Conservation (phyloP, 2,329 filamentous ascomycete genomes). For the Alternaria triticina region DNA sequence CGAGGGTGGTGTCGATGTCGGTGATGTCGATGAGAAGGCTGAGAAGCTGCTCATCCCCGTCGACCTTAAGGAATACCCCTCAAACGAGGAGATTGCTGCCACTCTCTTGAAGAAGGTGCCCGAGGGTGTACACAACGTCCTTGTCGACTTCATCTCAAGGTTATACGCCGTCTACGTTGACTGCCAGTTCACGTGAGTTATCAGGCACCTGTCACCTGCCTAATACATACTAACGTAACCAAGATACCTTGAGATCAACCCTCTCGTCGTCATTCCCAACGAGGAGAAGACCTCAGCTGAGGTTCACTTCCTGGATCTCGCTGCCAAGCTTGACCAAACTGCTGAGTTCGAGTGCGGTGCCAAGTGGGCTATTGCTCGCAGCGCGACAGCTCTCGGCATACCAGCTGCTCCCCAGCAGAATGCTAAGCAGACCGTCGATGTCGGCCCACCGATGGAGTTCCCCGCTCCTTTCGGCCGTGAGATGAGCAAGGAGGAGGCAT, state of each 20-base stretch:
- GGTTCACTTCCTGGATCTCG: conserved; percentile 97
- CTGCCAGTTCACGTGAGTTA: conserved; percentile 86
- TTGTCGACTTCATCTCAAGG: conserved; percentile 98
- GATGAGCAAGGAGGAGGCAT: conserved; percentile 97
- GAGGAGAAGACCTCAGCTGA: conserved; percentile 87
- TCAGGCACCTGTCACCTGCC: background rate
- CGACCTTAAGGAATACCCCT: conserved; percentile 91
- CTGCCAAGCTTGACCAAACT: conserved; percentile 98
- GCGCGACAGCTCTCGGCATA: conserved; percentile 85
- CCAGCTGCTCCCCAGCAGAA: conserved; percentile 66
- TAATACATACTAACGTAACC: conserved; percentile 22
- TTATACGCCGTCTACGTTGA: conserved; percentile 99
- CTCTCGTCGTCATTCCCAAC: conserved; percentile 96
- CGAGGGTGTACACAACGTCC: conserved; percentile 93
- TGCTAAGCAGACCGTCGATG: conserved; percentile 89
- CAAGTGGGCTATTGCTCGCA: conserved; percentile 97
- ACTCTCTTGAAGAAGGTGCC: conserved; percentile 91
- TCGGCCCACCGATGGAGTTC: conserved; percentile 98
- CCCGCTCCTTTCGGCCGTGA: conserved; percentile 98
- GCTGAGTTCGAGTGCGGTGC: conserved; percentile 99
- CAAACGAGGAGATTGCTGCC: conserved; percentile 89
- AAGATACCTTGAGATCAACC: conserved; percentile 98
- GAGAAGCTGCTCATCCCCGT: conserved; percentile 98
- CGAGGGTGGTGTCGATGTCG: conserved; percentile 99
- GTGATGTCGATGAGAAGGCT: conserved; percentile 98